Percentiles rank a stretch among this genome's conserved stretches.
Evolutionary conservation across 345 rosid species (phyloP).

Genomic region (Firmiana major): DNA sequence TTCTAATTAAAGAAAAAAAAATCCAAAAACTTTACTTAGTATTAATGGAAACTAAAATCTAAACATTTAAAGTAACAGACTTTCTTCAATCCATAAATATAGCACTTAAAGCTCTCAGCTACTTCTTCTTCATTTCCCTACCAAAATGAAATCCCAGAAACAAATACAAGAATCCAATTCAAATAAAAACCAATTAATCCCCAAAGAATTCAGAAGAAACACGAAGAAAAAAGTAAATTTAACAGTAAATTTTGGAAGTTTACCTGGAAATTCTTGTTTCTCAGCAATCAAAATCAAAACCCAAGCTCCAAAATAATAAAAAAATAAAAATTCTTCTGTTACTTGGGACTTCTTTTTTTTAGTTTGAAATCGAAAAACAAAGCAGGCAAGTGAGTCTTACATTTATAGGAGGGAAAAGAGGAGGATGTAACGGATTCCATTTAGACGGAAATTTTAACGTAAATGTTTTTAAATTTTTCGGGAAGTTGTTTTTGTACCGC

Average conservation of each 20-base stretch:
- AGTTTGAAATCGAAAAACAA: background rate
- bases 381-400: background rate
- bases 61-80: background rate
- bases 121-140: background rate
- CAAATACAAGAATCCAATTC: background rate
- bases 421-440: background rate
- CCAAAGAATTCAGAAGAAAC: background rate
- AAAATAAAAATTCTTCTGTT: background rate
- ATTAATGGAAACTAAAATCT: background rate
- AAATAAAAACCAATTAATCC: background rate
- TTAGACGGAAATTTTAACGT: background rate
- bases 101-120: background rate
- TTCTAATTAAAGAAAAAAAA: background rate
- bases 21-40: background rate
- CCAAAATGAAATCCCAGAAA: conserved; percentile 10
- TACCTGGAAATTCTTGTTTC: background rate
- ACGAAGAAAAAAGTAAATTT: background rate
- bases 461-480: background rate
- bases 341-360: background rate
- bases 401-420: background rate
- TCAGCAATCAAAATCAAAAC: background rate
- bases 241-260: background rate
- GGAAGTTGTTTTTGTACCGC: background rate
- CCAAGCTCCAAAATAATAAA: background rate
- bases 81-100: background rate